These are phyloP conservation scores for Tetratostichococcus sp. DNA, from an alignment of 139 green algal species.

Conservation along the genomic window DNA sequence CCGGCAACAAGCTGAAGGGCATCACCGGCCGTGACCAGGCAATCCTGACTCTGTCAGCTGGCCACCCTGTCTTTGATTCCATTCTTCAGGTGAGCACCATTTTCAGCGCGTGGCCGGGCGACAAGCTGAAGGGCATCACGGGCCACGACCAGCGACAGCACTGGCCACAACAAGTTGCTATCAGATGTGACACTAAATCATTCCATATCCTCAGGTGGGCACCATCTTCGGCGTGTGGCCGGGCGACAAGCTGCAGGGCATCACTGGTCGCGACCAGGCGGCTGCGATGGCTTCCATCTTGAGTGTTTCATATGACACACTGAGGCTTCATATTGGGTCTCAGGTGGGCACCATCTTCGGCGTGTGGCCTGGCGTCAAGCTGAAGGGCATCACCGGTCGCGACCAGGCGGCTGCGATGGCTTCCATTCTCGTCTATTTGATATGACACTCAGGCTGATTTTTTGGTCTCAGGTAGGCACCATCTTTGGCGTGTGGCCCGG, in stretches of 20 bases:
- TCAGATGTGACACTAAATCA: too few species aligned
- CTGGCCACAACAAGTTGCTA: too few species aligned
- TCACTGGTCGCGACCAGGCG: slow-evolving; percentile 56
- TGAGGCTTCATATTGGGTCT: too few species aligned
- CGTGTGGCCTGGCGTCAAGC: slow-evolving; percentile 83
- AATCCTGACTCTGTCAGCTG: too few species aligned
- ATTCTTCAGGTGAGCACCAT: slow-evolving; percentile 78
- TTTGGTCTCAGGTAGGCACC: slow-evolving; percentile 64
- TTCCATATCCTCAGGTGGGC: slow-evolving; percentile 47
- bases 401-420: too few species aligned
- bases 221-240: slow-evolving; percentile 95
- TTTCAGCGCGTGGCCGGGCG: slow-evolving; percentile 88
- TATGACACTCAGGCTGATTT: too few species aligned
- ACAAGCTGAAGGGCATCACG: slow-evolving; percentile 74
- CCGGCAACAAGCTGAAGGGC: slow-evolving; percentile 73
- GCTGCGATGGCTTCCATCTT: too few species aligned
- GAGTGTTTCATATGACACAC: too few species aligned
- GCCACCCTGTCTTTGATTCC: too few species aligned
- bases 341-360: slow-evolving; percentile 86
- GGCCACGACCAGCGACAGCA: too few species aligned
- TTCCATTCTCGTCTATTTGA: too few species aligned
- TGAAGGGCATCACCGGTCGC: slow-evolving; percentile 67
- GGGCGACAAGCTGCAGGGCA: slow-evolving; percentile 71
- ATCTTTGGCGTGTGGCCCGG: slow-evolving; percentile 94
- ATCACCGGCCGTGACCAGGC: slow-evolving; percentile 58